phyloP scores from a whole-genome alignment of 2,329 filamentous ascomycete genomes.

The Pseudogymnoascus sp. region DNA sequence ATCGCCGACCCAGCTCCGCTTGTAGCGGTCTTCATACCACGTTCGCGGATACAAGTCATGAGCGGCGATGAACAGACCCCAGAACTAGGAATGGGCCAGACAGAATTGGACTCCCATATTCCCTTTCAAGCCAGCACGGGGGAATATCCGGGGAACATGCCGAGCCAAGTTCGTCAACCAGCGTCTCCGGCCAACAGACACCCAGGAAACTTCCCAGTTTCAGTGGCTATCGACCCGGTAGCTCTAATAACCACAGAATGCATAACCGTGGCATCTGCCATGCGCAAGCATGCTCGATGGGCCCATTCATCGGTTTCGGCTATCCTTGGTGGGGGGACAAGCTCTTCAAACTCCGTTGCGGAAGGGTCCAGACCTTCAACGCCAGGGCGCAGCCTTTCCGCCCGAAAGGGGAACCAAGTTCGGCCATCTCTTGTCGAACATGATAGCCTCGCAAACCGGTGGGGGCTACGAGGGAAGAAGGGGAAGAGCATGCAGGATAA shows the following conservation, averaged over 20 bases:
- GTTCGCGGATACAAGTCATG: conserved; percentile 5
- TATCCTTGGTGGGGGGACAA: conserved; percentile 69
- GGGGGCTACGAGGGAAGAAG: conserved; percentile 90
- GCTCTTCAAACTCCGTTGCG: conserved; percentile 47
- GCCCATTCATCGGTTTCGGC: conserved; percentile 93
- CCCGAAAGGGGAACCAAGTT: conserved; percentile 20
- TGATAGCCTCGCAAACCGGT: conserved; percentile 66
- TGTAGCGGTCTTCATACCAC: neutral
- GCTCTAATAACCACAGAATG: conserved; percentile 97
- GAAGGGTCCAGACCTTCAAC: conserved; percentile 40
- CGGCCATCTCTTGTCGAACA: conserved; percentile 36
- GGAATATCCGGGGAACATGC: neutral
- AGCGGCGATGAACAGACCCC: conserved; percentile 2
- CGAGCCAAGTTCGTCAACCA: neutral
- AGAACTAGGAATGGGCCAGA: conserved; percentile 1
- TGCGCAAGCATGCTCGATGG: conserved; percentile 95
- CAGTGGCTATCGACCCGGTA: conserved; percentile 82
- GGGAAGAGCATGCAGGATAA: conserved; percentile 97
- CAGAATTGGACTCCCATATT: conserved; percentile 2
- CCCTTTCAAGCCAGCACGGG: neutral
- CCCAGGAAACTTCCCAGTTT: conserved; percentile 39
- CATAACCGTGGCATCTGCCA: conserved; percentile 94
- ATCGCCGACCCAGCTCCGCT: neutral
- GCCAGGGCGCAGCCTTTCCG: conserved; percentile 24
- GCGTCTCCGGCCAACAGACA: neutral